Base-by-base conservation (phyloP, 2,329 filamentous ascomycete genomes). In the Colletotrichum costaricense region DNA sequence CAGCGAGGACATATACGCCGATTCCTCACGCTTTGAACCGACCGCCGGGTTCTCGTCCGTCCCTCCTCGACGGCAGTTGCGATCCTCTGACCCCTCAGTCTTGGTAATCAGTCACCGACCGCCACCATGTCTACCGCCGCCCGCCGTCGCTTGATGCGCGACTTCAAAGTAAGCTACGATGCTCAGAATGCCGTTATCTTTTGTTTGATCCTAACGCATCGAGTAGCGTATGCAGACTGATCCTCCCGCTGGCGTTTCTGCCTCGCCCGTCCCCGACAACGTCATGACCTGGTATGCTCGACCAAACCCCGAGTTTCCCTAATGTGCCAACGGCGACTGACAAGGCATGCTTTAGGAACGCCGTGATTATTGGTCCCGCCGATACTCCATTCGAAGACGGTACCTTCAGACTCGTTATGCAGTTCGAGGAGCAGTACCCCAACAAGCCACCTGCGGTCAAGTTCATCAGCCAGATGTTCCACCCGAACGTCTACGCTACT, bases 401-500 rank as follows among this genome's bases (percentile, higher is more conserved):
- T 75, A 99, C 97, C 26, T 99, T 99, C 83, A 90, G 96, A 77
- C 92, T 99, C 12, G 95, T 98, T 64, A 98, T 99, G 96, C 95
- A 98, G 81, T 99, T 99, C 78, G 97, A 98, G 82, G 97, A 99
- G 83, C 95, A 98, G 80, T 99, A 99, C 79, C 97, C 97, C 35
- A 99, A 98, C 86, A 98, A 98, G 83, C 97, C 97, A 5, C 97
- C 97, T 0, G 94, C 95, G 42, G 97, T 98, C 85, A 98, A 98
- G 82, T 99, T 99, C 83, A 97, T 99, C 82, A 97, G 94, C 84
- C 92, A 97, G 82, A 99, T 99, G 97, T 99, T 99, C 84, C 97
- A 99, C 79, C 97, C 97, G 22, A 99, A 99, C 81, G 97, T 99
- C 70, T 99, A 99, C 82, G 95, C 94, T 66, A 98, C 95, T 0